Evolutionary conservation across 345 rosid genomes (phyloP), one percentile per base, ranked within the genome.

Genomic region (Rhizophora mangle): DNA sequence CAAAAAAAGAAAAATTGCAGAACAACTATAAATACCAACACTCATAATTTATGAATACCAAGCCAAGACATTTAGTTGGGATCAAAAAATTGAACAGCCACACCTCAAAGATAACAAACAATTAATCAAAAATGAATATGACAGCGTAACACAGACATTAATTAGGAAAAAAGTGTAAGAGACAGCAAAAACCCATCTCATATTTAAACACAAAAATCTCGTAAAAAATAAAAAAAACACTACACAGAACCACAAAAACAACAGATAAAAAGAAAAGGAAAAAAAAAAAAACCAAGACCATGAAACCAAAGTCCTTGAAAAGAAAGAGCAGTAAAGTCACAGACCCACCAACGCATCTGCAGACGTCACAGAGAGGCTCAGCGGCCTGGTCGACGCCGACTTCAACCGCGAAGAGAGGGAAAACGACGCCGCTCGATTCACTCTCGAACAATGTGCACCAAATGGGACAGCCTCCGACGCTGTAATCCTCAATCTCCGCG

Each of bases 261-360:
- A 11, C 5, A 8, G 9, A 0, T 5, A 34, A 11, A 54, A 22
- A 5, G 34, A 34, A 21, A 22, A 9, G 34, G 22, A 21, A 5
- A 6, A 65, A 52, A 8, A 11, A 10, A 43, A 11, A 3, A 13
- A 13, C 2, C 1, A 2, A 13, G 0, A 18, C 49, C 6, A 15
- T 43, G 49, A 43, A 43, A 13, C 18, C 49, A 13, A 34, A 21
- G 37, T 18, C 16, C 6, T 60, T 8, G 2, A 37, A 59, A 60
- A 32, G 36, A 30, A n/a, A 55, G 8, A 52, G 16, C 31, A 27
- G 22, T 11, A 49, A 18, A 7, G 20, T 64, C 10, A 31, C 37
- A 32, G 4, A 22, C 58, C 70, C 65, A 87, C 89, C 92, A 15
- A 69, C 72, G 83, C 79, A 81, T 84, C 90, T 72, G 75, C 92